These are phyloP conservation scores for Craterostigma plantagineum DNA, from an alignment of 257 asterid species.

Conservation along the genomic window DNA sequence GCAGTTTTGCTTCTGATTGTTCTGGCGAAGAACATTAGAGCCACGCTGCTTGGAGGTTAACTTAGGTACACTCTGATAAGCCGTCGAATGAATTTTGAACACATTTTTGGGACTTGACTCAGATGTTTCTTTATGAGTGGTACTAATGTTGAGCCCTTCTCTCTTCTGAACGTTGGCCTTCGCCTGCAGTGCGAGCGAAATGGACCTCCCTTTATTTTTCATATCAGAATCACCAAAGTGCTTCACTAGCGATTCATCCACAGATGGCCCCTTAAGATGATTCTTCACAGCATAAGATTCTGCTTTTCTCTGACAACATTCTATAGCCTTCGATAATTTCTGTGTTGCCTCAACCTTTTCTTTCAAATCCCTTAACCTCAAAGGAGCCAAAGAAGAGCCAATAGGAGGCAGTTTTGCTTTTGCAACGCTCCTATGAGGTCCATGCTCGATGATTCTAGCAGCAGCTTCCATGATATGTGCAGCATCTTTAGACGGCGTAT, in stretches of 20 bases:
- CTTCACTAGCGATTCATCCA: constrained; percentile 15
- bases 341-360: constrained; percentile 47
- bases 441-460: constrained; percentile 53
- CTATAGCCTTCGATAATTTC: constrained; percentile 28
- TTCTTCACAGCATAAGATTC: constrained; percentile 20
- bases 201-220: constrained; percentile 29
- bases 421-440: constrained; percentile 18
- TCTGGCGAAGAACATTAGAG: constrained; percentile 47
- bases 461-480: constrained; percentile 90
- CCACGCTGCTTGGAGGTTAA: constrained; percentile 20
- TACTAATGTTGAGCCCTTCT: constrained; percentile 28
- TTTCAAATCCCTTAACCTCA: constrained; percentile 44
- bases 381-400: constrained; percentile 50
- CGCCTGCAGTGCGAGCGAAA: constrained; percentile 85
- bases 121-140: constrained; percentile 26
- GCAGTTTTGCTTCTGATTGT: constrained; percentile 77
- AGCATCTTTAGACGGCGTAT: constrained; percentile 41
- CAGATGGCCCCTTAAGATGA: constrained; percentile 22
- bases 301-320: constrained; percentile 26
- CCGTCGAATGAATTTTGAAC: constrained; percentile 27
- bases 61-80: constrained; percentile 26
- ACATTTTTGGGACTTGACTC: constrained; percentile 25
- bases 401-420: constrained; percentile 27
- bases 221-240: neutral
- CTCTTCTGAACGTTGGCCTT: constrained; percentile 78